Evolutionary conservation across 352 stramenopile genomes (phyloP).

Genomic region (Globisporangium alternatum): DNA sequence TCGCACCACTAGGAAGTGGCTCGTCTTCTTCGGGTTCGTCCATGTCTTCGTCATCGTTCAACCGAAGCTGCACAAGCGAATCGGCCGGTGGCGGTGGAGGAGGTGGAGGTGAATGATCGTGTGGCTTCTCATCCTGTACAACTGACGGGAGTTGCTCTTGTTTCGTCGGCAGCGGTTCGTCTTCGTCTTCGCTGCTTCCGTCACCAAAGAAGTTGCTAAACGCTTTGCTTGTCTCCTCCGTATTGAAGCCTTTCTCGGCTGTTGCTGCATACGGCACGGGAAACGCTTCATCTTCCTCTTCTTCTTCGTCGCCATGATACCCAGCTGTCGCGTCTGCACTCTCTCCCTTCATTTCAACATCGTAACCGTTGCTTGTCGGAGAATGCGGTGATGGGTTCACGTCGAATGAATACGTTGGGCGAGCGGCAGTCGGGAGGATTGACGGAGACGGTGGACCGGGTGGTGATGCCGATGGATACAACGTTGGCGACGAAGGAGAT

Average conservation of each 20-base stretch:
- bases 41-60: slow-evolving; percentile 32
- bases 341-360: slow-evolving; percentile 15
- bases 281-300: slow-evolving; percentile 74
- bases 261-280: slow-evolving; percentile 38
- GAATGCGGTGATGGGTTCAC: not conserved
- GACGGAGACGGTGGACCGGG: slow-evolving; percentile 21
- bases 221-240: slow-evolving; percentile 56
- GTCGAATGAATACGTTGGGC: not conserved
- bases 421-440: slow-evolving; percentile 6
- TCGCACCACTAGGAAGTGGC: slow-evolving; percentile 27
- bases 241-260: slow-evolving; percentile 41
- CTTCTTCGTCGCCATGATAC: slow-evolving; percentile 23
- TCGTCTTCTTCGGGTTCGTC: slow-evolving; percentile 63
- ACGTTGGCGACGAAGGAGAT: slow-evolving; percentile 31
- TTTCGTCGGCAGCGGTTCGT: slow-evolving; percentile 53
- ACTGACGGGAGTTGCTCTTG: not conserved
- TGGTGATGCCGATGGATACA: slow-evolving; percentile 26
- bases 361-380: slow-evolving; percentile 6
- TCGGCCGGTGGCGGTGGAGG: not conserved
- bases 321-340: slow-evolving; percentile 1
- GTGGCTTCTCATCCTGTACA: not conserved
- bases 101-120: not conserved
- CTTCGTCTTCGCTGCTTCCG: slow-evolving; percentile 53
- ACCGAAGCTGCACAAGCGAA: slow-evolving; percentile 11
- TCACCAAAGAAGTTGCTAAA: slow-evolving; percentile 77